Conservation (phyloP, 2,329 filamentous ascomycete genomes). For the Cryphonectria nitschkei region DNA sequence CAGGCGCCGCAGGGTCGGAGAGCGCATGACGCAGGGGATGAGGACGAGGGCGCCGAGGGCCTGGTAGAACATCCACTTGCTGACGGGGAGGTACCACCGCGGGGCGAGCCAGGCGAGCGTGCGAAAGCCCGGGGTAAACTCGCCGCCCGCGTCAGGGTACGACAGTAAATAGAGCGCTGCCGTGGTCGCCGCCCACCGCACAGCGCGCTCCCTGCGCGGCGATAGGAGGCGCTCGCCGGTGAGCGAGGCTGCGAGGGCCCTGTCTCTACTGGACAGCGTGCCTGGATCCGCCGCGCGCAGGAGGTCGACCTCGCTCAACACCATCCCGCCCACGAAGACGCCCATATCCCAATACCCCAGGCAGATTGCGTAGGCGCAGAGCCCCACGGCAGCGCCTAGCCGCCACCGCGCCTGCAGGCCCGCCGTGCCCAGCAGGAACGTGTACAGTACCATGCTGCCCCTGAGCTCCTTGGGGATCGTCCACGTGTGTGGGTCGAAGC, state of each 20-base stretch:
- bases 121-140: conserved; percentile 44
- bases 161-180: conserved; percentile 45
- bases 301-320: conserved; percentile 44
- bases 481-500: conserved; percentile 47
- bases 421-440: conserved; percentile 45
- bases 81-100: conserved; percentile 42
- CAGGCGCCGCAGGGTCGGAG: conserved; percentile 34
- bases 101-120: conserved; percentile 41
- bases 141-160: conserved; percentile 44
- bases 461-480: conserved; percentile 48
- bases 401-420: conserved; percentile 42
- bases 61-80: conserved; percentile 46
- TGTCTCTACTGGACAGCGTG: conserved; percentile 23
- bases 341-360: conserved; percentile 47
- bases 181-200: conserved; percentile 38
- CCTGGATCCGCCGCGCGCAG: conserved; percentile 30
- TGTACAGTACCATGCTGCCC: conserved; percentile 46
- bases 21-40: conserved; percentile 42
- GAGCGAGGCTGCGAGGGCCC: conserved; percentile 19
- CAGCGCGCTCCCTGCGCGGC: conserved; percentile 21
- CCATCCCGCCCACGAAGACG: conserved; percentile 43
- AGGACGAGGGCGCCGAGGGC: conserved; percentile 43
- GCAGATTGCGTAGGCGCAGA: conserved; percentile 41
- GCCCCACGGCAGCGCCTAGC: conserved; percentile 35
- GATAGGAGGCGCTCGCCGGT: conserved; percentile 13